These are phyloP conservation scores for Hansenula lynferdii DNA, from an alignment of 1,139 yeast genomes.

Conservation along the genomic window DNA sequence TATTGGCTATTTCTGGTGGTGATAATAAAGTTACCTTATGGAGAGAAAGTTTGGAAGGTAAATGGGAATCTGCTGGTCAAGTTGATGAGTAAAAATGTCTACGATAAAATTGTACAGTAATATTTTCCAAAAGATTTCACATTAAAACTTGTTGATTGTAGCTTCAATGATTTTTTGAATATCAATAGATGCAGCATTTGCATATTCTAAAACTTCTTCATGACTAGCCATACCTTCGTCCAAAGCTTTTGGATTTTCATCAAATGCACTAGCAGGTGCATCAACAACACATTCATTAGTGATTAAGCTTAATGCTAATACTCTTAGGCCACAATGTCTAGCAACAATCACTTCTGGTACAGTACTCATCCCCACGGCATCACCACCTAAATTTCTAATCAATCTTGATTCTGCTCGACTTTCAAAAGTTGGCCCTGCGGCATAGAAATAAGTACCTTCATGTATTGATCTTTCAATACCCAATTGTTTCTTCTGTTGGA, in stretches of 20 bases:
- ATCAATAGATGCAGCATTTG: conserved; percentile 74
- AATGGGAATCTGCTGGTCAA: conserved; percentile 96
- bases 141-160: conserved; percentile 42
- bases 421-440: conserved; percentile 93
- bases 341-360: conserved; percentile 95
- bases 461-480: conserved; percentile 57
- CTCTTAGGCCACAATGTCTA: conserved; percentile 78
- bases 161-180: conserved; percentile 67
- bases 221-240: conserved; percentile 84
- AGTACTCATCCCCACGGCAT: conserved; percentile 97
- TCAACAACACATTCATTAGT: conserved; percentile 79
- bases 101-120: background rate
- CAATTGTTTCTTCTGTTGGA: conserved; percentile 47
- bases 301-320: conserved; percentile 78
- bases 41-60: conserved; percentile 92
- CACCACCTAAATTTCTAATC: conserved; percentile 73
- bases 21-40: conserved; percentile 94
- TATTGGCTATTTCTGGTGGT: conserved; percentile 93
- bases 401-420: conserved; percentile 88
- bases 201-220: conserved; percentile 82
- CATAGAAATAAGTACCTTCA: conserved; percentile 85
- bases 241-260: conserved; percentile 46
- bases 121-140: background rate
- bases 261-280: conserved; percentile 72
- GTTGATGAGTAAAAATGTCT: conserved; percentile 58